A percentile compares a stretch with the other conserved stretches of the same genome.
Conservation (phyloP, 495 filamentous ascomycete species). For the Alectoria sarmentosa region DNA sequence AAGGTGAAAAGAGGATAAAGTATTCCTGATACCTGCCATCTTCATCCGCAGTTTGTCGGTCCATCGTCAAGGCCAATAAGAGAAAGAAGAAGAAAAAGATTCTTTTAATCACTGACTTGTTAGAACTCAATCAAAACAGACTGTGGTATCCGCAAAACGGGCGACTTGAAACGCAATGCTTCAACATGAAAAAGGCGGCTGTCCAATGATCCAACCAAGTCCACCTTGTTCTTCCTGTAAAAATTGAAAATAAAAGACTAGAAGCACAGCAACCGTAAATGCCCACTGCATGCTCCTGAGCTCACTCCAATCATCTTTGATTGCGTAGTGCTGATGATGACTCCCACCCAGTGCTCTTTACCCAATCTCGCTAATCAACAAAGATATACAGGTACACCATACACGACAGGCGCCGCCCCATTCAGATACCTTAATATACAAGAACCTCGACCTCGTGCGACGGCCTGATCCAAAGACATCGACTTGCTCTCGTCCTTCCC, state of each 20-base stretch:
- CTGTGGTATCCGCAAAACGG: background rate
- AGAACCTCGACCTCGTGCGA: slow-evolving; percentile 59
- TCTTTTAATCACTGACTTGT: too few species aligned
- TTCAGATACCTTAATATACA: slow-evolving; percentile 88
- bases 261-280: background rate
- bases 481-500: slow-evolving; percentile 8
- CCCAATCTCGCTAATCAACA: slow-evolving; percentile 28
- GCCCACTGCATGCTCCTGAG: background rate
- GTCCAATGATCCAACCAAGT: background rate
- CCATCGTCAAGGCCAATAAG: too few species aligned
- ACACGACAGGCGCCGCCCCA: slow-evolving; percentile 85
- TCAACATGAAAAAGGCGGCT: too few species aligned
- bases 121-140: too few species aligned
- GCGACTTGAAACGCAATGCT: background rate
- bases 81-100: too few species aligned
- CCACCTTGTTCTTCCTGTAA: background rate
- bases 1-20: too few species aligned
- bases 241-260: background rate
- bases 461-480: slow-evolving; percentile 64
- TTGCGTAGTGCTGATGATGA: background rate
- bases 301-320: background rate
- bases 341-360: slow-evolving; percentile 10
- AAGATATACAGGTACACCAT: slow-evolving; percentile 89
- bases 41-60: too few species aligned
- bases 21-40: too few species aligned